Percentiles rank a stretch among this genome's conserved stretches.
These are phyloP conservation scores for Fusarium penzigii DNA, from an alignment of 2,329 filamentous ascomycete genomes.

Conservation along the genomic window DNA sequence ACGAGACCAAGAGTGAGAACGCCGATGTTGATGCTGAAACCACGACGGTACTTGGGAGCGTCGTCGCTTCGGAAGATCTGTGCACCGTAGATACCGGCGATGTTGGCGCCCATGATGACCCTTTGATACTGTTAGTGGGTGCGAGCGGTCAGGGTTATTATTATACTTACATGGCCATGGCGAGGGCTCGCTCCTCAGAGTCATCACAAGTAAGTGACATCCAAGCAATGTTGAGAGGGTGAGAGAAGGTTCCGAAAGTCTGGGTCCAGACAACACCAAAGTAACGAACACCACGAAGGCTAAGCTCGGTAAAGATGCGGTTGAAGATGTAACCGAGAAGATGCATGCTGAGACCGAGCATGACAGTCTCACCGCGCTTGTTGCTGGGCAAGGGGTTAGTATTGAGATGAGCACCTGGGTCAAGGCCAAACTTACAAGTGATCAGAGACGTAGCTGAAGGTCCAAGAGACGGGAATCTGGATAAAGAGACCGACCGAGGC, in stretches of 20 bases:
- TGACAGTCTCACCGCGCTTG: slow-evolving; percentile 53
- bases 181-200: slow-evolving; percentile 58
- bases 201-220: slow-evolving; percentile 57
- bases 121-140: slow-evolving; percentile 23
- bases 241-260: slow-evolving; percentile 54
- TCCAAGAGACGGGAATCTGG: slow-evolving; percentile 52
- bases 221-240: slow-evolving; percentile 62
- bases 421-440: slow-evolving; percentile 42
- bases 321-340: slow-evolving; percentile 56
- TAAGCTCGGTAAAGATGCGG: slow-evolving; percentile 50
- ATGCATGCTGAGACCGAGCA: slow-evolving; percentile 48
- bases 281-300: slow-evolving; percentile 45
- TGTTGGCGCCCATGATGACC: slow-evolving; percentile 63
- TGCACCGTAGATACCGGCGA: slow-evolving; percentile 60
- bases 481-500: slow-evolving; percentile 55
- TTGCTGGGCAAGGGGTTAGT: slow-evolving; percentile 31
- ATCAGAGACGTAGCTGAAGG: slow-evolving; percentile 55
- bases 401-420: rapidly evolving
- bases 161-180: slow-evolving; percentile 55
- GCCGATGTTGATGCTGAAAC: slow-evolving; percentile 47
- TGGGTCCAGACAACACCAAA: slow-evolving; percentile 60
- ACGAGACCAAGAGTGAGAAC: slow-evolving; percentile 45
- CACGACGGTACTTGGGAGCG: slow-evolving; percentile 50
- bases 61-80: slow-evolving; percentile 60
- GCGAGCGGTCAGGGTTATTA: not conserved